Conservation (phyloP, 768 basidiomycete genomes). For the Lentinula guzmanii region DNA sequence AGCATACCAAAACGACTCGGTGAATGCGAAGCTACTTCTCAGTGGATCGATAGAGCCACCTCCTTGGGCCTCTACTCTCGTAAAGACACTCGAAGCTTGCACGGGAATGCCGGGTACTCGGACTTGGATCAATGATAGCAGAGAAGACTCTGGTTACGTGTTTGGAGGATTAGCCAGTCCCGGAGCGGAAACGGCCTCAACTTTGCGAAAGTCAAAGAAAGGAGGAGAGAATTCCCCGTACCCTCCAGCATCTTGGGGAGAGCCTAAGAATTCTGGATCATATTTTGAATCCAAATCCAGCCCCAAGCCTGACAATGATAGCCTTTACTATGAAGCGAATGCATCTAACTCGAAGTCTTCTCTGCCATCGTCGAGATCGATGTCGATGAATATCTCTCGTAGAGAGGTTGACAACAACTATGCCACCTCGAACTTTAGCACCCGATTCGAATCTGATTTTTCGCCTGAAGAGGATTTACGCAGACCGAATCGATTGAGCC, state of each 20-base stretch:
- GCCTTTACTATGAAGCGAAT: not conserved
- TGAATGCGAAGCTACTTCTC: slow-evolving; percentile 65
- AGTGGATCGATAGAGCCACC: not conserved
- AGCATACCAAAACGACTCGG: slow-evolving; percentile 66
- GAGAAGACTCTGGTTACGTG: slow-evolving; percentile 40
- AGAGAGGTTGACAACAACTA: not conserved
- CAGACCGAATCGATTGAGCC: slow-evolving; percentile 18
- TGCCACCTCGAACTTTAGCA: slow-evolving; percentile 26
- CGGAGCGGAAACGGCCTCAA: slow-evolving; percentile 21
- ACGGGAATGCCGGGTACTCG: slow-evolving; percentile 64
- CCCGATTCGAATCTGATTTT: slow-evolving; percentile 41
- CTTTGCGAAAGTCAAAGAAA: slow-evolving; percentile 45
- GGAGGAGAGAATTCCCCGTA: slow-evolving; percentile 32
- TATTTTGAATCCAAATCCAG: slow-evolving; percentile 35
- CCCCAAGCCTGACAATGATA: slow-evolving; percentile 1
- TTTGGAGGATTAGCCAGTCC: slow-evolving; percentile 53
- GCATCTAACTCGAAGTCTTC: not conserved
- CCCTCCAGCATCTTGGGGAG: slow-evolving; percentile 64
- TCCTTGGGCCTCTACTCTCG: slow-evolving; percentile 63
- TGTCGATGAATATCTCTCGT: slow-evolving; percentile 9
- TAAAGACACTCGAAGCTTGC: slow-evolving; percentile 67
- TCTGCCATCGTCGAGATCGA: slow-evolving; percentile 28
- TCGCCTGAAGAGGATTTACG: slow-evolving; percentile 21
- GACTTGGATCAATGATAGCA: slow-evolving; percentile 57
- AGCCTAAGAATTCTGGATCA: slow-evolving; percentile 37